These are phyloP conservation scores for Carex arenaria DNA, from an alignment of 202 grass and related monocot genomes.

Conservation along the genomic window DNA sequence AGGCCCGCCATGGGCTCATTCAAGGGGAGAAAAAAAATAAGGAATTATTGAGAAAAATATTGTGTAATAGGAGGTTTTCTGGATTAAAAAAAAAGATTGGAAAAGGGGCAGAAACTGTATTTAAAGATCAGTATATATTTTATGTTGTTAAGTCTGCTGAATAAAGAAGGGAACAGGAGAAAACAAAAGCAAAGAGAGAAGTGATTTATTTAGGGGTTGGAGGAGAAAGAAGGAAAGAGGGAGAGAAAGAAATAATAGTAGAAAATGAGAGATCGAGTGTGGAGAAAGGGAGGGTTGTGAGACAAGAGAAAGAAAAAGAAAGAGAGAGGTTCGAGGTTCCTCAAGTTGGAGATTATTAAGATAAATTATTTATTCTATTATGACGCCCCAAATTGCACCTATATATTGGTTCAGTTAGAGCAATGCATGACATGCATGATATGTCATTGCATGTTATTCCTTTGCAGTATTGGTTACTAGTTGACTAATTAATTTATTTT, in stretches of 20 bases:
- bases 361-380: conserved; percentile 53
- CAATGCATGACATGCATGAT: neutral
- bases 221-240: conserved; percentile 38
- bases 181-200: conserved; percentile 26
- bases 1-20: conserved; percentile 79
- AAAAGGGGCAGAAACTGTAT: conserved; percentile 79
- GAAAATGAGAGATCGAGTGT: conserved; percentile 31
- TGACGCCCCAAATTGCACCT: neutral
- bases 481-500: neutral
- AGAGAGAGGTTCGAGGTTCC: conserved; percentile 53
- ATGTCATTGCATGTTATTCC: neutral
- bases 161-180: conserved; percentile 70
- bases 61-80: conserved; percentile 51
- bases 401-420: neutral
- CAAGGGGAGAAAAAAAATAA: conserved; percentile 49
- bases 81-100: conserved; percentile 58
- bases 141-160: conserved; percentile 44
- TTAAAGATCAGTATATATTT: conserved; percentile 60
- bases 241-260: conserved; percentile 29
- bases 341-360: conserved; percentile 45
- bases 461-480: neutral
- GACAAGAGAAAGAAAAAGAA: conserved; percentile 19
- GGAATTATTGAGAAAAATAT: conserved; percentile 41
- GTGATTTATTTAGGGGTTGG: conserved; percentile 31
- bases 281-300: conserved; percentile 20